Percentiles rank a stretch among this genome's conserved stretches.
Conservation (phyloP, 108 stramenopile genomes). For the Thalassiosira profunda region DNA sequence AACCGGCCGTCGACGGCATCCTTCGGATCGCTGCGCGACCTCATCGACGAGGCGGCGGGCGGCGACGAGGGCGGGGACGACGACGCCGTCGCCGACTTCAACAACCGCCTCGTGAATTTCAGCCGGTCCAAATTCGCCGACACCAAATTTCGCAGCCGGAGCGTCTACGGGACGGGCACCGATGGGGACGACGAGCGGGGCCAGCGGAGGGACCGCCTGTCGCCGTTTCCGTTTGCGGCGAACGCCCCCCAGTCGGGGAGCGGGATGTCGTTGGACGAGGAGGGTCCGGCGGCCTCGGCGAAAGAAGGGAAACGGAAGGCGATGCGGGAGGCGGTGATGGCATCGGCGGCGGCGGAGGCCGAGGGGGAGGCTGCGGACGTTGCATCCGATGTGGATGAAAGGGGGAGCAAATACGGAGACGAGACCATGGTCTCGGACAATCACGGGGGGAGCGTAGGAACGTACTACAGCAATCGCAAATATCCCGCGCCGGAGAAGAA, state of each 20-base stretch:
- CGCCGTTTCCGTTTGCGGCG: conserved; percentile 15
- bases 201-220: conserved; percentile 21
- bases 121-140: conserved; percentile 12
- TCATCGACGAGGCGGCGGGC: conserved; percentile 1
- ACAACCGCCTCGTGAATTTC: conserved; percentile 3
- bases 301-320: neutral
- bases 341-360: neutral
- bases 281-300: too few species aligned
- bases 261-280: neutral
- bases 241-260: neutral
- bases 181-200: conserved; percentile 19
- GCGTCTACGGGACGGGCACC: neutral
- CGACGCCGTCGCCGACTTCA: conserved; percentile 1
- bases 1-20: neutral
- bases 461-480: neutral
- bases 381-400: neutral
- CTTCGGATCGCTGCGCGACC: conserved; percentile 24
- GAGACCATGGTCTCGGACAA: neutral
- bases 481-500: neutral
- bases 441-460: too few species aligned
- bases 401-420: neutral
- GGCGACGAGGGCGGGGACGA: neutral
- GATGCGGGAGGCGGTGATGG: neutral
- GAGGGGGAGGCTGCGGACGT: neutral
- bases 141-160: conserved; percentile 6